Evolutionary conservation across 1,284 basidiomycete genomes (phyloP).

Genomic region (Pterula multifida): DNA sequence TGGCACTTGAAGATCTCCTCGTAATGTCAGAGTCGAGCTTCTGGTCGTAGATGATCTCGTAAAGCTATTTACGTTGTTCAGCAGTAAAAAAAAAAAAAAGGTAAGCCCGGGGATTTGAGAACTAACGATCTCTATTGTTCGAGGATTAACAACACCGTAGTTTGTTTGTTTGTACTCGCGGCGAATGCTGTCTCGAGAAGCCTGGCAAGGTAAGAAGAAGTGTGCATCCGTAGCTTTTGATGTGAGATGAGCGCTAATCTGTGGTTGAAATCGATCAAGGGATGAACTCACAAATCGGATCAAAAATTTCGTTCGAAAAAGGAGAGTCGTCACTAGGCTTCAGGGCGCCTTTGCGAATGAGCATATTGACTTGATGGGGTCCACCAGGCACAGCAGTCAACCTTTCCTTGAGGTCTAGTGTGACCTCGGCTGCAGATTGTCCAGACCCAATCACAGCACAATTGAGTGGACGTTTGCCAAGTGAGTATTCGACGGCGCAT

Average conservation of each 20-base stretch:
- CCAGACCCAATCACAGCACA: constrained; percentile 41
- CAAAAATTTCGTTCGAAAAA: constrained; percentile 49
- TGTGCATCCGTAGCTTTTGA: constrained; percentile 29
- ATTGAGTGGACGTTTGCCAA: constrained; percentile 18
- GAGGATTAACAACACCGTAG: constrained; percentile 44
- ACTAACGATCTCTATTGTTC: constrained; percentile 29
- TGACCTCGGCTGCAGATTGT: constrained; percentile 42
- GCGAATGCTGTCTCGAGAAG: constrained; percentile 23
- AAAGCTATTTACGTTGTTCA: constrained; percentile 22
- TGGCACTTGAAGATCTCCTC: constrained; percentile 16
- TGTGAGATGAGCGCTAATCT: constrained; percentile 2
- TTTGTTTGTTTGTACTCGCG: constrained; percentile 41
- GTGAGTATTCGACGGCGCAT: constrained; percentile 10
- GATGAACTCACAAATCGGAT: constrained; percentile 31
- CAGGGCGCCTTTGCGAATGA: constrained; percentile 41
- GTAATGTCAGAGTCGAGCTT: constrained; percentile 33
- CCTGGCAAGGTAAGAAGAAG: constrained; percentile 25
- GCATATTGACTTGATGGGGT: constrained; percentile 35
- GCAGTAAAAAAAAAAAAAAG: constrained; percentile 3
- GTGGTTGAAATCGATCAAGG: not conserved
- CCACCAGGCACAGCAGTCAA: constrained; percentile 20
- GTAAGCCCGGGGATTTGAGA: not conserved
- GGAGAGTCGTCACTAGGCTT: constrained; percentile 47
- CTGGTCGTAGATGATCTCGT: constrained; percentile 44
- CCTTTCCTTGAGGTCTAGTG: constrained; percentile 35